A percentile compares a stretch with the other conserved stretches of the same genome.
phyloP scores from a whole-genome alignment of 148 eudicot species.

The Chenopodium suecicum region DNA sequence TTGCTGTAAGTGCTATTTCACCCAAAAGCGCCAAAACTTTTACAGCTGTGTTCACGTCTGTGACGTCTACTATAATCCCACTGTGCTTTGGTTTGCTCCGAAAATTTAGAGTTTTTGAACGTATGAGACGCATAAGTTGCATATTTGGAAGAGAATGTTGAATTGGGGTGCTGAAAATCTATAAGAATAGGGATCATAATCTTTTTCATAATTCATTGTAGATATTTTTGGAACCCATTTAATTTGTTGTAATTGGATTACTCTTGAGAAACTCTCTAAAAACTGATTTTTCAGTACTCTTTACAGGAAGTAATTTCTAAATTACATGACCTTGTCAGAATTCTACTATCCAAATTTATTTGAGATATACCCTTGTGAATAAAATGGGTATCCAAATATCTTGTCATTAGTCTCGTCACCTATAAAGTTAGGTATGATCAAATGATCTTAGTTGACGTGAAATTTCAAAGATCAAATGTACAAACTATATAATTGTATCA shows the following conservation, averaged over 20 bases:
- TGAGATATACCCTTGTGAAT: too few species aligned
- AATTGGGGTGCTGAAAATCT: not conserved
- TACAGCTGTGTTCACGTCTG: slow-evolving; percentile 20
- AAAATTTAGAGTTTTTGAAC: slow-evolving; percentile 6
- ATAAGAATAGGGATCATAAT: not conserved
- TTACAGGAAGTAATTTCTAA: not conserved
- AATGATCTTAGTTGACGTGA: not conserved
- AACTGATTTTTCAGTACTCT: not conserved
- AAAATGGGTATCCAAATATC: not conserved
- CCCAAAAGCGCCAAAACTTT: slow-evolving; percentile 17
- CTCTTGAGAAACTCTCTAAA: not conserved
- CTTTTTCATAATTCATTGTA: not conserved
- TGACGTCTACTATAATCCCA: slow-evolving; percentile 28
- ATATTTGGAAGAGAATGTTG: not conserved
- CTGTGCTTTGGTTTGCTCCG: slow-evolving; percentile 1
- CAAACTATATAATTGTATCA: not conserved
- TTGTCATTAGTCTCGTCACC: not conserved
- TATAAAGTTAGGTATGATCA: not conserved
- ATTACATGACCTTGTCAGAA: not conserved
- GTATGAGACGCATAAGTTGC: not conserved
- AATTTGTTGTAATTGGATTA: not conserved
- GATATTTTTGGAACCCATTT: not conserved
- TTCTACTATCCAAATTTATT: not conserved
- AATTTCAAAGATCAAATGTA: not conserved
- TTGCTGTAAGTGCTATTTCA: slow-evolving; percentile 24